phyloP scores from a whole-genome alignment of 2,329 filamentous ascomycete genomes.

The Fusarium nodosum region DNA sequence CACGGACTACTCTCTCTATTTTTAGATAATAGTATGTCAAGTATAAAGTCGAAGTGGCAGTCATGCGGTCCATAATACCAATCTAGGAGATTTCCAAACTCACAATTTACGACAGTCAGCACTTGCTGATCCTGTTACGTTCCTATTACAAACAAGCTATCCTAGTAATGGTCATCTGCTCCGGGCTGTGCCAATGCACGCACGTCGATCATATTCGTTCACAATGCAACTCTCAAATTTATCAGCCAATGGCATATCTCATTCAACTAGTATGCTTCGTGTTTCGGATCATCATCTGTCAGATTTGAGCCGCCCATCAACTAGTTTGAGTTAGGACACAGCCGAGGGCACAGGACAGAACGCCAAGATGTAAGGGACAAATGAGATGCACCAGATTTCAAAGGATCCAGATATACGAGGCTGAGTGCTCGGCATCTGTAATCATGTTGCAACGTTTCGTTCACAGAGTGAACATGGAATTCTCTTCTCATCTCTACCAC shows the following conservation, averaged over 20 bases:
- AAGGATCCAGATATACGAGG: not conserved
- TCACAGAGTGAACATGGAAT: not conserved
- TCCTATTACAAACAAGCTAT: not conserved
- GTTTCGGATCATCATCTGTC: slow-evolving; percentile 3
- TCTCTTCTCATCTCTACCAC: not conserved
- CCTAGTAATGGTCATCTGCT: not conserved
- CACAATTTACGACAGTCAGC: not conserved
- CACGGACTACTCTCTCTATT: not conserved
- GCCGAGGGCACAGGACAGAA: not conserved
- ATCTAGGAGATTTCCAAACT: not conserved
- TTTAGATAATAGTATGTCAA: not conserved
- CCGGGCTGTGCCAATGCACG: not conserved
- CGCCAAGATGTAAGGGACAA: not conserved
- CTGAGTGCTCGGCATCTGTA: not conserved
- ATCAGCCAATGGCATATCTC: not conserved
- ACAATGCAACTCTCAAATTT: no score
- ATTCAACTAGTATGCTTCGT: not conserved
- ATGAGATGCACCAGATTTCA: not conserved
- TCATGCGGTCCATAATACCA: not conserved
- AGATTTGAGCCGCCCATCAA: slow-evolving; percentile 3
- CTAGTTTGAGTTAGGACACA: not conserved
- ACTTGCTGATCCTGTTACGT: not conserved
- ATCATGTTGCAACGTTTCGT: not conserved
- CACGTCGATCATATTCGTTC: not conserved
- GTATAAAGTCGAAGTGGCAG: not conserved